Evolutionary conservation across 2,329 filamentous ascomycete genomes (phyloP).

Genomic region (Tolypocladium amazonense): DNA sequence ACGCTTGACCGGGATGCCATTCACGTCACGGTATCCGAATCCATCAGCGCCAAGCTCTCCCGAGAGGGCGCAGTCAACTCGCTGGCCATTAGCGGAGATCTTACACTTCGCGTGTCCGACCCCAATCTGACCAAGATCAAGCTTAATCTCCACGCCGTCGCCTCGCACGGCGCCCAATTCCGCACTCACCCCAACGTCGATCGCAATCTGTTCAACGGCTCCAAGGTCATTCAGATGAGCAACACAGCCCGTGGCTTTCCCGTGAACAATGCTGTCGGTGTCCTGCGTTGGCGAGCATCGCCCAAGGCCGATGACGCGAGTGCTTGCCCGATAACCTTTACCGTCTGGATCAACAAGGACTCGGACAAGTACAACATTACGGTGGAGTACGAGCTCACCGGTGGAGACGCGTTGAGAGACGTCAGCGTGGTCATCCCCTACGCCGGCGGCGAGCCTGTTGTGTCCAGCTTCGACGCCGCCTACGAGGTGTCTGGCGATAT

Average conservation of each 20-base stretch:
- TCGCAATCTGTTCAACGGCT: slow-evolving; percentile 71
- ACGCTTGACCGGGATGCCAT: slow-evolving; percentile 74
- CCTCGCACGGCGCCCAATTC: slow-evolving; percentile 80
- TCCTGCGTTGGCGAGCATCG: slow-evolving; percentile 83
- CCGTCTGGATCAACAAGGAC: slow-evolving; percentile 92
- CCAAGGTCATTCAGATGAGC: slow-evolving; percentile 80
- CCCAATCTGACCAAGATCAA: slow-evolving; percentile 85
- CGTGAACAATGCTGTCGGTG: slow-evolving; percentile 84
- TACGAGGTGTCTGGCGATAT: slow-evolving; percentile 92
- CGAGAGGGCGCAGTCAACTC: slow-evolving; percentile 80
- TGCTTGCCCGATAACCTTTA: slow-evolving; percentile 87
- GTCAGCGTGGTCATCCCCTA: slow-evolving; percentile 86
- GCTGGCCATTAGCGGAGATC: slow-evolving; percentile 81
- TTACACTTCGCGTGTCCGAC: slow-evolving; percentile 85
- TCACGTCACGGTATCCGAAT: slow-evolving; percentile 77
- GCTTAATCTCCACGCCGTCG: slow-evolving; percentile 64
- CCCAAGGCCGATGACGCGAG: slow-evolving; percentile 71
- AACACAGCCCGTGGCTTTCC: slow-evolving; percentile 85
- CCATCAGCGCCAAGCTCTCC: slow-evolving; percentile 81
- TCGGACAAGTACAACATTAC: slow-evolving; percentile 80
- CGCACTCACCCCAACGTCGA: slow-evolving; percentile 96
- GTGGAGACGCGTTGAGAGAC: slow-evolving; percentile 67
- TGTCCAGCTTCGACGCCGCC: slow-evolving; percentile 86
- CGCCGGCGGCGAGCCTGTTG: slow-evolving; percentile 68
- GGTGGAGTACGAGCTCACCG: slow-evolving; percentile 88